phyloP scores from a whole-genome alignment of 108 stramenopile species.

The Mediolabrus comicus region DNA sequence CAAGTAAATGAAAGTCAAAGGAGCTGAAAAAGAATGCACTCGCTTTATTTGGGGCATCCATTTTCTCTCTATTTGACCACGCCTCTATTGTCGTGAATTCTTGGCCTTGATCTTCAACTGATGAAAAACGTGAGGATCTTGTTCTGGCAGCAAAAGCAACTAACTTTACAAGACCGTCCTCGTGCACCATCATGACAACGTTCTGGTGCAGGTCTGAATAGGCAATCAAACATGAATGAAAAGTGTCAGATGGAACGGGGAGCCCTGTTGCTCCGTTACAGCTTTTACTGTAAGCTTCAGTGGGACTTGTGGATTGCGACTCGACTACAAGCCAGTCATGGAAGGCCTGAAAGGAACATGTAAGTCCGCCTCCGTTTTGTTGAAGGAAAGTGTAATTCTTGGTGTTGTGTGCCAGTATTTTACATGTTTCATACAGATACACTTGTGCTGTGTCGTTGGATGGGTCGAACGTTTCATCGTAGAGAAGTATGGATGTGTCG shows the following conservation, averaged over 20 bases:
- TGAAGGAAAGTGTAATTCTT: background rate
- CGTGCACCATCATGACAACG: background rate
- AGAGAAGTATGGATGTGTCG: conserved; percentile 38
- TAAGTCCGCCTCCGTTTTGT: background rate
- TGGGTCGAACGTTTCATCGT: conserved; percentile 51
- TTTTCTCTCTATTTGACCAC: conserved; percentile 27
- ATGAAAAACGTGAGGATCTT: background rate
- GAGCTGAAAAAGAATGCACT: conserved; percentile 32
- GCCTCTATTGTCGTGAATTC: conserved; percentile 45
- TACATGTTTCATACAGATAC: conserved; percentile 42
- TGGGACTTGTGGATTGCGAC: conserved; percentile 7
- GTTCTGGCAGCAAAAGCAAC: background rate
- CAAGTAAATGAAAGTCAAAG: conserved; percentile 49
- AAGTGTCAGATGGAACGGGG: conserved; percentile 37
- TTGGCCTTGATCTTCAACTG: conserved; percentile 19
- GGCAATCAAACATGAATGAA: conserved; percentile 51
- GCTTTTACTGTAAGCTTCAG: conserved; percentile 28
- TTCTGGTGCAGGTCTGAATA: conserved; percentile 37
- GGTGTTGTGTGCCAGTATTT: background rate
- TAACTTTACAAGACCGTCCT: background rate
- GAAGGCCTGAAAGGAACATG: conserved; percentile 51
- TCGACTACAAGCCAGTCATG: conserved; percentile 45
- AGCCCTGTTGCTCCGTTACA: conserved; percentile 45
- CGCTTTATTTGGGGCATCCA: conserved; percentile 23
- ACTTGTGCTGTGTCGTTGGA: conserved; percentile 32